Evolutionary conservation across 208 protist species (phyloP).

Genomic region (Acanthamoeba lenticulata): DNA sequence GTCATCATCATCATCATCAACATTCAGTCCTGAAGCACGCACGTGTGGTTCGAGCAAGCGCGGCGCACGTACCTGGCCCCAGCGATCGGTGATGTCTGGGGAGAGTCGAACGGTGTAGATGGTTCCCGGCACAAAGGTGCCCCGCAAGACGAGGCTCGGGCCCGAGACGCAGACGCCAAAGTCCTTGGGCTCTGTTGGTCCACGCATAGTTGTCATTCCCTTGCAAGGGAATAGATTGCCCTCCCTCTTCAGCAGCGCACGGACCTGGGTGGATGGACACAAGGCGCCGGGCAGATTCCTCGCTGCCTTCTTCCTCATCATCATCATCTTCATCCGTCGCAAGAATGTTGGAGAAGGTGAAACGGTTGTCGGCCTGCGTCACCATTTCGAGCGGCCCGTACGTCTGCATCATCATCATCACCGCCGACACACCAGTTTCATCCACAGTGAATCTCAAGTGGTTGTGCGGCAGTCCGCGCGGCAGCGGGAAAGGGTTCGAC

Average conservation of each 20-base stretch:
- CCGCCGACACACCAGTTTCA: not conserved
- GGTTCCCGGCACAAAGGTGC: too few relatives aligned
- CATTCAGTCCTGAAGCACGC: too few relatives aligned
- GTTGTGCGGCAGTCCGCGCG: too few relatives aligned
- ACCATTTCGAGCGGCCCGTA: not conserved
- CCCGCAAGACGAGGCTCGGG: not conserved
- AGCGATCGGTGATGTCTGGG: slow-evolving; percentile 1
- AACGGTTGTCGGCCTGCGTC: not conserved
- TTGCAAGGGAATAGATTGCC: not conserved
- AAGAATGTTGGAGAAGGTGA: not conserved
- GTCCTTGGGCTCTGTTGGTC: not conserved
- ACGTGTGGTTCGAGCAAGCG: too few relatives aligned
- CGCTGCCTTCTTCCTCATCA: not conserved
- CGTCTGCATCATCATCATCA: not conserved
- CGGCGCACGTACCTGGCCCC: not conserved
- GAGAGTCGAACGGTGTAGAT: not conserved
- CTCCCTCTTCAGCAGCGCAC: not conserved
- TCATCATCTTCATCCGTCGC: not conserved
- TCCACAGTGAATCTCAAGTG: not conserved
- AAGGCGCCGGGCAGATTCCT: not conserved
- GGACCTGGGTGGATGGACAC: not conserved
- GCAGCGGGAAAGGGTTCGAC: not conserved
- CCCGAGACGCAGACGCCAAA: not conserved
- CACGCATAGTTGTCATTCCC: too few relatives aligned
- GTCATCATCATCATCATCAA: not conserved